phyloP scores from a whole-genome alignment of 805 yeast species.

The Suhomyces kilbournensis region DNA sequence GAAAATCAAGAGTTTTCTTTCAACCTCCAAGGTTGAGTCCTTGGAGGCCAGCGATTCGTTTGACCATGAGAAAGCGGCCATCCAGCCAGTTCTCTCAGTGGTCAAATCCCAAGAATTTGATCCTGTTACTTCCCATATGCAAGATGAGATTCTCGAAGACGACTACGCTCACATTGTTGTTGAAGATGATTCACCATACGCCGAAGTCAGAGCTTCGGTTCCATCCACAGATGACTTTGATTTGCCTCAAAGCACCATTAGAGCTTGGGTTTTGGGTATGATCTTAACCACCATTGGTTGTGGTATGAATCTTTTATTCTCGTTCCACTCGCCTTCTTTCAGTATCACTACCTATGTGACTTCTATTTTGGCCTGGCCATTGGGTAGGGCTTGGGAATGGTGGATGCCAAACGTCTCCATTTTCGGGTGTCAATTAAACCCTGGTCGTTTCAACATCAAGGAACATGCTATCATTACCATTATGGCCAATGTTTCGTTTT shows the following conservation, averaged over 20 bases:
- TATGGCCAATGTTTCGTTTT: constrained; percentile 46
- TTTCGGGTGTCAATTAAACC: constrained; percentile 44
- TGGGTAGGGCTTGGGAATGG: constrained; percentile 51
- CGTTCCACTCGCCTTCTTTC: constrained; percentile 54
- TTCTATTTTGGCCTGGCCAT: constrained; percentile 58
- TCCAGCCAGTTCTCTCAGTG: background rate
- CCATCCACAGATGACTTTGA: constrained; percentile 51
- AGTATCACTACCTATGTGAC: constrained; percentile 50
- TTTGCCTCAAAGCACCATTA: constrained; percentile 49
- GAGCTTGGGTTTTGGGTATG: constrained; percentile 53
- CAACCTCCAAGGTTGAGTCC: background rate
- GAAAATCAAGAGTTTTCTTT: background rate
- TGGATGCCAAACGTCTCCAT: constrained; percentile 34
- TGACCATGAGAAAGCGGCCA: background rate
- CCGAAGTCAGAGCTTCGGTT: constrained; percentile 65
- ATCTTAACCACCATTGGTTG: constrained; percentile 54
- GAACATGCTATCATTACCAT: constrained; percentile 58
- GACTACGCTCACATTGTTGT: constrained; percentile 42
- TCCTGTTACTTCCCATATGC: constrained; percentile 27
- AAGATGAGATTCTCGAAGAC: constrained; percentile 22
- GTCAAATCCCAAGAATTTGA: constrained; percentile 31
- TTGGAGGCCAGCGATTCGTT: background rate
- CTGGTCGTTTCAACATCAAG: constrained; percentile 60
- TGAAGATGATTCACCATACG: constrained; percentile 53
- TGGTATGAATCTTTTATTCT: constrained; percentile 58